phyloP scores from a whole-genome alignment of 1,284 basidiomycete genomes.

The Apiotrichum brassicae region DNA sequence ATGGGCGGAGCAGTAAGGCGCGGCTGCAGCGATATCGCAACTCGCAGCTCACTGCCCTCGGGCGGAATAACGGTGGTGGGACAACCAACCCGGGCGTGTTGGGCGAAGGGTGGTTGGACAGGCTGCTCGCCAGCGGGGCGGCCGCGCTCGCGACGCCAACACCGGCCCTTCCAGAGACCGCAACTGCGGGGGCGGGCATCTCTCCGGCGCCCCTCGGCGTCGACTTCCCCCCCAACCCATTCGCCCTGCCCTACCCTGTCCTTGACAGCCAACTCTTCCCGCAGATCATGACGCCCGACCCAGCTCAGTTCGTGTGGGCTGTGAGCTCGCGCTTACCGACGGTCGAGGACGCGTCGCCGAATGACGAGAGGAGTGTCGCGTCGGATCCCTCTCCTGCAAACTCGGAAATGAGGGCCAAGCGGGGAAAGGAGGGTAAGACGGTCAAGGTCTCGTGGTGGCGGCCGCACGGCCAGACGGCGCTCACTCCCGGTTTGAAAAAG shows the following conservation, averaged over 20 bases:
- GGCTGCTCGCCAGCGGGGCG: slow-evolving; percentile 3
- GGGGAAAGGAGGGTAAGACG: slow-evolving; percentile 16
- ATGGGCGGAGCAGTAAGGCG: slow-evolving; percentile 23
- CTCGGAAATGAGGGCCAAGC: neutral
- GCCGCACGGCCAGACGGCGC: slow-evolving; percentile 34
- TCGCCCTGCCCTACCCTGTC: too few relatives aligned
- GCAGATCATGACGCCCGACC: slow-evolving; percentile 11
- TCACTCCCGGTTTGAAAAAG: slow-evolving; percentile 30
- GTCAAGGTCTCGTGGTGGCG: slow-evolving; percentile 37
- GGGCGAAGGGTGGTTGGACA: slow-evolving; percentile 13
- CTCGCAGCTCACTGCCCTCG: neutral
- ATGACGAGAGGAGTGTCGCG: slow-evolving; percentile 13
- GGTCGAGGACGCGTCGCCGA: slow-evolving; percentile 24
- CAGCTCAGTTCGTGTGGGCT: slow-evolving; percentile 28
- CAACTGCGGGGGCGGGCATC: neutral
- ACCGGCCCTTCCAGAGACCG: neutral
- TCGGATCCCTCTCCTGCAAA: slow-evolving; percentile 5
- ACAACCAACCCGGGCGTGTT: neutral
- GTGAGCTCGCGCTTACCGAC: slow-evolving; percentile 23
- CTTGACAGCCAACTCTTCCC: neutral
- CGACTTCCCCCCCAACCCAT: too few relatives aligned
- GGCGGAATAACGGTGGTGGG: neutral
- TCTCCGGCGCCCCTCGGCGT: too few relatives aligned
- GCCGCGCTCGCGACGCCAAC: neutral
- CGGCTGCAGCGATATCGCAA: slow-evolving; percentile 16